Conservation (phyloP, 2,329 filamentous ascomycete species). For the Alternaria brassicae region DNA sequence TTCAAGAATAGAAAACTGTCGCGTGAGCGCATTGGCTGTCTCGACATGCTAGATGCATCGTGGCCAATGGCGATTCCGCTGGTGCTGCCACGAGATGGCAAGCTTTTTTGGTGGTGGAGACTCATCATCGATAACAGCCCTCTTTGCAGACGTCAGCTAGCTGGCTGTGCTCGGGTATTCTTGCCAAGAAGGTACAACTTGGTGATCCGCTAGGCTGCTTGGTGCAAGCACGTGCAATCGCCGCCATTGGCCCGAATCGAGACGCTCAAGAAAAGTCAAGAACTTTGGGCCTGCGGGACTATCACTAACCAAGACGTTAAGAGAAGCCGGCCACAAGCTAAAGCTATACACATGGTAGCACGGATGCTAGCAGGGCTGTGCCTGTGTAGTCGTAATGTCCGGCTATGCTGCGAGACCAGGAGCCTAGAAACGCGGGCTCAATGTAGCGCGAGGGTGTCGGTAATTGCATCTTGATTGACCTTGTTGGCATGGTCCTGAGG, state of each 20-base stretch:
- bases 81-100: neutral
- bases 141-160: conserved; percentile 31
- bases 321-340: neutral
- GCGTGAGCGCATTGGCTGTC: conserved; percentile 11
- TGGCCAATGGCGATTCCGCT: conserved; percentile 14
- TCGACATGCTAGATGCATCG: neutral
- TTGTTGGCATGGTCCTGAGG: conserved; percentile 17
- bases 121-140: conserved; percentile 1
- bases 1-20: conserved; percentile 27
- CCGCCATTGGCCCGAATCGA: conserved; percentile 14
- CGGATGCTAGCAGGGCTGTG: conserved; percentile 5
- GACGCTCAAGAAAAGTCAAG: conserved; percentile 24
- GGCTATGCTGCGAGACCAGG: conserved; percentile 23
- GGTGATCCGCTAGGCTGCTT: conserved; percentile 25
- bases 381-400: conserved; percentile 26
- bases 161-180: conserved; percentile 31
- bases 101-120: neutral
- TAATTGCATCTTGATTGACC: conserved; percentile 8
- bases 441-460: conserved; percentile 1
- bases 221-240: conserved; percentile 26
- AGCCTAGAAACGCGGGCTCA: conserved; percentile 1
- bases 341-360: neutral
- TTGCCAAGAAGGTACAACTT: conserved; percentile 30
- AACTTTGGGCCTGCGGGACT: conserved; percentile 19
- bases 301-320: conserved; percentile 9